phyloP scores from a whole-genome alignment of 2,329 filamentous ascomycete species.

The Pseudogymnoascus sp. region DNA sequence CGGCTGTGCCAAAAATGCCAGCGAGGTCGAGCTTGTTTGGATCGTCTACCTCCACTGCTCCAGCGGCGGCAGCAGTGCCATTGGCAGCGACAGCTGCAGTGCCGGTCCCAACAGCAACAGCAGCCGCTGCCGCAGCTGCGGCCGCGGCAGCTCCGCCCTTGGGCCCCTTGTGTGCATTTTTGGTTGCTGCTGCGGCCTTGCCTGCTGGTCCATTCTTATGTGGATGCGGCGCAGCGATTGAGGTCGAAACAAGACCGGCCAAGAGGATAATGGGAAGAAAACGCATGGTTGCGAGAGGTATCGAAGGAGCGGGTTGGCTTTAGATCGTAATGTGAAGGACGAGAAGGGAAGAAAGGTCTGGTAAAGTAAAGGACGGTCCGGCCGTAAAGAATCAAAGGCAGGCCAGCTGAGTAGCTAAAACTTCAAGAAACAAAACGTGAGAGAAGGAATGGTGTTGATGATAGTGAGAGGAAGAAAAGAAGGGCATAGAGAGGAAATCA shows the following conservation, averaged over 20 bases:
- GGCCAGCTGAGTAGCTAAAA: background rate
- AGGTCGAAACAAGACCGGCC: background rate
- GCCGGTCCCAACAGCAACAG: conserved; percentile 19
- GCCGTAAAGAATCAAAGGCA: conserved; percentile 7
- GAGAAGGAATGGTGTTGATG: background rate
- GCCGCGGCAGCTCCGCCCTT: background rate
- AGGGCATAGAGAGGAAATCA: background rate
- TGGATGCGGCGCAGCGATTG: background rate
- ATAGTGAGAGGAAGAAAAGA: background rate
- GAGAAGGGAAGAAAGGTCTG: background rate
- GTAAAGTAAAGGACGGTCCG: conserved; percentile 3
- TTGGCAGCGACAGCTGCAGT: conserved; percentile 12
- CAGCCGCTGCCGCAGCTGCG: conserved; percentile 14
- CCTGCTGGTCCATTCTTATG: background rate
- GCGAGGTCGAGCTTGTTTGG: conserved; percentile 29
- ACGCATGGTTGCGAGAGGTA: background rate
- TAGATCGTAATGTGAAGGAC: background rate
- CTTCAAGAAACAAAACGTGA: background rate
- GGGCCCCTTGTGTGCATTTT: background rate
- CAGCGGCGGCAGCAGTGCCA: conserved; percentile 11
- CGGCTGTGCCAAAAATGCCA: conserved; percentile 26
- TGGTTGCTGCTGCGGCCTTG: background rate
- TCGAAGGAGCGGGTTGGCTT: background rate
- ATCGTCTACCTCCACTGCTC: conserved; percentile 16
- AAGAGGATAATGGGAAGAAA: conserved; percentile 6